Conservation (phyloP, 2,329 filamentous ascomycete genomes). For the Pseudonectria foliicola region DNA sequence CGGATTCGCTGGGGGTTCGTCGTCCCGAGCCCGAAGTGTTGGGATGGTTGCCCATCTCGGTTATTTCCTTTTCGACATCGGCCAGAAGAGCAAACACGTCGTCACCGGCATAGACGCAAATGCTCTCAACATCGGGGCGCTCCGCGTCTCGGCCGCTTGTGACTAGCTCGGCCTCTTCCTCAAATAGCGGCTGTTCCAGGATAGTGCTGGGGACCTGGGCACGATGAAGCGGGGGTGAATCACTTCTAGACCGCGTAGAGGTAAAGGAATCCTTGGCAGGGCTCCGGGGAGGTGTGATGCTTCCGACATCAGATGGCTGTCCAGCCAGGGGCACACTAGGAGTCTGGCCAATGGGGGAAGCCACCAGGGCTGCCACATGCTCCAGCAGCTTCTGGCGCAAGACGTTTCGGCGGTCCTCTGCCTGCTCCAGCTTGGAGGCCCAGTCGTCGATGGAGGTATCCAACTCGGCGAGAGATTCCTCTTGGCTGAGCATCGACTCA, state of each 20-base stretch:
- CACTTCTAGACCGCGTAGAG: slow-evolving; percentile 27
- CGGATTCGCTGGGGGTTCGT: slow-evolving; percentile 18
- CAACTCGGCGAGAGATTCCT: slow-evolving; percentile 70
- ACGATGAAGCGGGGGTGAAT: slow-evolving; percentile 43
- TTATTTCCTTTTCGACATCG: slow-evolving; percentile 51
- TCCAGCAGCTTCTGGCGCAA: slow-evolving; percentile 76
- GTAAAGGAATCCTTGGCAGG: slow-evolving; percentile 40
- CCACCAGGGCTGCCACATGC: slow-evolving; percentile 67
- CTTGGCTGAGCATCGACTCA: slow-evolving; percentile 70
- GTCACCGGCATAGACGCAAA: slow-evolving; percentile 60
- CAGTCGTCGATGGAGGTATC: slow-evolving; percentile 75
- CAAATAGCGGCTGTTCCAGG: slow-evolving; percentile 42
- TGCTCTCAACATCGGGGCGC: slow-evolving; percentile 51
- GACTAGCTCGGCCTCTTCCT: slow-evolving; percentile 30
- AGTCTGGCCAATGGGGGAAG: slow-evolving; percentile 32
- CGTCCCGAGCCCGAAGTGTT: neutral
- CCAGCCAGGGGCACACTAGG: slow-evolving; percentile 23
- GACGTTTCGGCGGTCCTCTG: slow-evolving; percentile 67
- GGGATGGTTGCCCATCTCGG: slow-evolving; percentile 26
- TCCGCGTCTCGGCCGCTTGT: slow-evolving; percentile 18
- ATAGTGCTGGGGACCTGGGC: slow-evolving; percentile 51
- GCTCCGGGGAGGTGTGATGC: slow-evolving; percentile 52
- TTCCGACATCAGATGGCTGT: slow-evolving; percentile 33
- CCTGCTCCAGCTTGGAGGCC: slow-evolving; percentile 71
- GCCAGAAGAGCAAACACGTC: slow-evolving; percentile 60